Conservation (phyloP, 1,284 basidiomycete species). For the Paramarasmius palmivorus region DNA sequence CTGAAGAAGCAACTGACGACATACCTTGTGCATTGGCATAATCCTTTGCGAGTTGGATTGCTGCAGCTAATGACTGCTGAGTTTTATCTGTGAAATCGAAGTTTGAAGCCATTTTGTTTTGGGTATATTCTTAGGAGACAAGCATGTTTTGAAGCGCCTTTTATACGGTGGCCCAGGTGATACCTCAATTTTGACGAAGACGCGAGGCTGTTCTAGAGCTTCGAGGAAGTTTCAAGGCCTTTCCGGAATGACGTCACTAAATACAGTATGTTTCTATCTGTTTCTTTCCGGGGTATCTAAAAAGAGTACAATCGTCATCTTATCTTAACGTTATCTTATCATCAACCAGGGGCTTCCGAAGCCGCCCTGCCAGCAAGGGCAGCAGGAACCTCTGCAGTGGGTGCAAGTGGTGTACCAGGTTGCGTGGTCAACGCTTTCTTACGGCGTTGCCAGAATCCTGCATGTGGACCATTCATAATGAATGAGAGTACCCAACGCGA, state of each 20-base stretch:
- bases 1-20: slow-evolving; percentile 11
- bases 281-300: too few relatives aligned
- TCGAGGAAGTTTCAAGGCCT: too few relatives aligned
- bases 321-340: too few relatives aligned
- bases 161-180: background rate
- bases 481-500: slow-evolving; percentile 70
- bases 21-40: slow-evolving; percentile 77
- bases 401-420: slow-evolving; percentile 1
- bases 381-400: too few relatives aligned
- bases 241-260: too few relatives aligned
- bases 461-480: slow-evolving; percentile 57
- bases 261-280: too few relatives aligned
- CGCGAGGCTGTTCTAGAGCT: too few relatives aligned
- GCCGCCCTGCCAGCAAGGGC: too few relatives aligned
- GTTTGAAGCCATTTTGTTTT: slow-evolving; percentile 51
- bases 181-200: too few relatives aligned
- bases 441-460: slow-evolving; percentile 50
- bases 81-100: slow-evolving; percentile 84
- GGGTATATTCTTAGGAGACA: background rate
- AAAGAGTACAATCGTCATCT: too few relatives aligned
- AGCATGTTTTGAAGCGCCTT: background rate
- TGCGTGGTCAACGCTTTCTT: slow-evolving; percentile 15
- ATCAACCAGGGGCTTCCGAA: too few relatives aligned
- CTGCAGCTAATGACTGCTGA: slow-evolving; percentile 61
- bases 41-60: slow-evolving; percentile 82